phyloP scores from a whole-genome alignment of 129 eudicot genomes.

The Scalesia atractyloides region DNA sequence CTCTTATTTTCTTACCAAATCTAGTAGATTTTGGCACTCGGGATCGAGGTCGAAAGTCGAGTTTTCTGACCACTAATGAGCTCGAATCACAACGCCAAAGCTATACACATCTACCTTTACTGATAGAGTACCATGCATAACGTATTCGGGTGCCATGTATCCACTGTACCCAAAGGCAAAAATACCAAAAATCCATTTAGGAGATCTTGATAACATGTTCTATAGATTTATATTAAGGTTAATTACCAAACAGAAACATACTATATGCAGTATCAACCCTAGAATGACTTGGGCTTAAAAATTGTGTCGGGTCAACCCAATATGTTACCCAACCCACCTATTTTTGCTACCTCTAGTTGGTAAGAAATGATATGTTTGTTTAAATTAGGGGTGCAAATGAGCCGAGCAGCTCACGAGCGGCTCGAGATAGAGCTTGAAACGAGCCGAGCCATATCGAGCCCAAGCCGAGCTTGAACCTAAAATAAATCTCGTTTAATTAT shows the following conservation, averaged over 20 bases:
- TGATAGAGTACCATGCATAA: slow-evolving; percentile 35
- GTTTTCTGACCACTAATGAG: slow-evolving; percentile 76
- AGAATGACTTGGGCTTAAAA: no score
- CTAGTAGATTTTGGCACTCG: slow-evolving; percentile 55
- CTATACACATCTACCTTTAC: slow-evolving; percentile 41
- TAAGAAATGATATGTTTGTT: not conserved
- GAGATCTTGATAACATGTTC: not conserved
- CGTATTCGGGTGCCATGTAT: slow-evolving; percentile 51
- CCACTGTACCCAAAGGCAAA: slow-evolving; percentile 31
- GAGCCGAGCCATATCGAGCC: no score
- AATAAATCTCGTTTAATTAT: no score
- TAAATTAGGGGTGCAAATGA: not conserved
- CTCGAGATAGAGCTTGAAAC: no score
- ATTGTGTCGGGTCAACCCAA: not conserved
- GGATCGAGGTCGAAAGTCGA: slow-evolving; percentile 51
- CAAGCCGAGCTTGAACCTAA: no score
- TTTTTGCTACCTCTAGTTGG: slow-evolving; percentile 3
- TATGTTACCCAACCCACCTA: not conserved
- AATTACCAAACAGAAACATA: not conserved
- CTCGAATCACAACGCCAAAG: slow-evolving; percentile 74
- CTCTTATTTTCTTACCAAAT: slow-evolving; percentile 65
- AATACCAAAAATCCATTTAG: not conserved
- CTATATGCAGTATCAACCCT: not conserved
- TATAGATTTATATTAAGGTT: not conserved
- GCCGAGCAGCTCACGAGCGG: no score